Conservation (phyloP, 1,284 basidiomycete species). For the Schizophyllum commune region DNA sequence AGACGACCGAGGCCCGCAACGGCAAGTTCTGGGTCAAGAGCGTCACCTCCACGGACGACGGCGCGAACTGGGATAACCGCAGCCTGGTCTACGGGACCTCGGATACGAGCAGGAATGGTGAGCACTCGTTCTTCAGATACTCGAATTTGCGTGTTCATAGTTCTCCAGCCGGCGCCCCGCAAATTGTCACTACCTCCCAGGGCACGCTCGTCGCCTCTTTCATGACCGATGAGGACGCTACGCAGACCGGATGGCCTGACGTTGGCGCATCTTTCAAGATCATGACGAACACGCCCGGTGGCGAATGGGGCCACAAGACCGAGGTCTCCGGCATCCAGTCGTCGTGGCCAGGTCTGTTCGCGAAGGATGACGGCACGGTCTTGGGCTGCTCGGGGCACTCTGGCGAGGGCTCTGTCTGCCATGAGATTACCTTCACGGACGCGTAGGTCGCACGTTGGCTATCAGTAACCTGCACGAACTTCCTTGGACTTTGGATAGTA, state of each 20-base stretch:
- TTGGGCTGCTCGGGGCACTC: constrained; percentile 6
- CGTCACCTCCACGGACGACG: constrained; percentile 15
- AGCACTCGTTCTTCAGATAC: not conserved
- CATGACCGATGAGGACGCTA: constrained; percentile 19
- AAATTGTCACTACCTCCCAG: constrained; percentile 8
- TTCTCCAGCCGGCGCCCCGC: constrained; percentile 13
- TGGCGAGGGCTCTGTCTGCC: not conserved
- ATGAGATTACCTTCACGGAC: not conserved
- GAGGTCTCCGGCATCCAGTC: constrained; percentile 2
- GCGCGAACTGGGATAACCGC: constrained; percentile 7
- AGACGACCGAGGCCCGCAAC: constrained; percentile 14
- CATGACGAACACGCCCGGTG: constrained; percentile 1
- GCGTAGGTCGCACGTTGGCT: too few relatives aligned
- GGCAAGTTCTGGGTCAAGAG: constrained; percentile 14
- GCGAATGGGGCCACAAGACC: constrained; percentile 9
- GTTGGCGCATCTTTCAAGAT: constrained; percentile 7
- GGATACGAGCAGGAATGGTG: constrained; percentile 8
- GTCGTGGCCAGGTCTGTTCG: constrained; percentile 4
- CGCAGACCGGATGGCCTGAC: not conserved
- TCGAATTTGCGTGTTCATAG: not conserved
- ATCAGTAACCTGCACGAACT: too few relatives aligned
- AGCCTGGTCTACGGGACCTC: constrained; percentile 13
- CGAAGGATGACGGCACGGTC: constrained; percentile 2
- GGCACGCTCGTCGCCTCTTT: constrained; percentile 17
- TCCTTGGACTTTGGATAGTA: too few relatives aligned